Evolutionary conservation across 2,329 filamentous ascomycete species (phyloP), one percentile per base, ranked within the genome.

Genomic region (Ambrosiella cleistominuta): DNA sequence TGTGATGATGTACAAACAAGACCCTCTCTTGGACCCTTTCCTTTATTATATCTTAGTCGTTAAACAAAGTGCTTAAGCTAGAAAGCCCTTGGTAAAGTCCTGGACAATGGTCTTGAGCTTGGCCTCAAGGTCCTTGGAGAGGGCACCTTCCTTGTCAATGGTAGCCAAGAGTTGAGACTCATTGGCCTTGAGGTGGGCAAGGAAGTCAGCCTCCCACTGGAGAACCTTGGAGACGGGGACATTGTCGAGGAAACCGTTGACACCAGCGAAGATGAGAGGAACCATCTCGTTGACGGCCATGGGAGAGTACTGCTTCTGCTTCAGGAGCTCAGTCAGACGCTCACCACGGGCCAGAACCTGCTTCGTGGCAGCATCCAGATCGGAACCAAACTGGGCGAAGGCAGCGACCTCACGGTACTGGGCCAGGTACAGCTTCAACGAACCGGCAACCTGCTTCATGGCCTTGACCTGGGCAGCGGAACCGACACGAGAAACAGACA

Each of bases 381-480:
- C 93, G 71, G 93, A 98, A 85, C 93, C 93, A 83, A 98, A 98
- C 79, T 98, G 93, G 68, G 93, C 91, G 77, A 98, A 98, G 68
- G 93, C 93, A 70, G 93, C 93, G 64, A 98, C 93, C 77, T 98
- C 93, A 93, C 93, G 93, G 84, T 98, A 98, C 80, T 98, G 93
- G 69, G 93, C 93, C 86, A 98, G 88, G 89, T 97, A 98, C 68
- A 98, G 89, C 85, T 98, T 98, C 71, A 98, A 81, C 67, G 91
- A 97, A 83, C 93, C 93, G 70, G 93, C 93, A 68, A 98, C 93
- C 82, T 98, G 93, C 85, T 98, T 98, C 93, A 98, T 98, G 78
- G 93, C 90, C 88, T 97, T 98, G 75, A 97, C 83, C 83, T 98
- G 93, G 72, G 93, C 93, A 73, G 93, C 88, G 70, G 93, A 98